These are phyloP conservation scores for Suillus fuscotomentosus DNA, from an alignment of 768 basidiomycete species.

Conservation along the genomic window DNA sequence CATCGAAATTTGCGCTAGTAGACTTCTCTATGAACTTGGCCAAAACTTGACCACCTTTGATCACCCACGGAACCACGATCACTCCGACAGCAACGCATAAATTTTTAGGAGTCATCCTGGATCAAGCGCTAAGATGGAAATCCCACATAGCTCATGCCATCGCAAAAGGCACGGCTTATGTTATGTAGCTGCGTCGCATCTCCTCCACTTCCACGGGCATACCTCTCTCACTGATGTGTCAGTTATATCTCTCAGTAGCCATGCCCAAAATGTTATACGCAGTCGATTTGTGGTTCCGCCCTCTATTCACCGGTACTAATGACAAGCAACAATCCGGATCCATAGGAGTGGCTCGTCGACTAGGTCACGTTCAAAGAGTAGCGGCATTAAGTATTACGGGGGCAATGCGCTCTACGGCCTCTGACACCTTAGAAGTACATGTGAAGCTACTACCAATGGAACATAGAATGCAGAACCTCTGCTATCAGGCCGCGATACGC, in stretches of 20 bases:
- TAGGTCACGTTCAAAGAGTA: neutral
- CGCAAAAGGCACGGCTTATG: neutral
- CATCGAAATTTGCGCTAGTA: conserved; percentile 18
- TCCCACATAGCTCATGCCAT: neutral
- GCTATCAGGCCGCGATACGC: no score
- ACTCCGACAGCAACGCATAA: neutral
- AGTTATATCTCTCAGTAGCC: no score
- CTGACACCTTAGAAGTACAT: no score
- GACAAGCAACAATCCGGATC: neutral
- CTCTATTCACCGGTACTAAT: neutral
- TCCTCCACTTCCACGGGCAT: neutral
- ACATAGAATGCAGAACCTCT: no score
- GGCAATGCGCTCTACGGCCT: no score
- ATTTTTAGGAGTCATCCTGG: conserved; percentile 8
- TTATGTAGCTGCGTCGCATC: neutral
- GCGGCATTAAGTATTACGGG: no score
- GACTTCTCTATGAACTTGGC: conserved; percentile 3
- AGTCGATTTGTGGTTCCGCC: conserved; percentile 2
- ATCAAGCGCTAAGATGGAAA: neutral
- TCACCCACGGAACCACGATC: neutral
- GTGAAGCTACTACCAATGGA: no score
- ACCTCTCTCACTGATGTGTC: no score
- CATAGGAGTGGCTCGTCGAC: neutral
- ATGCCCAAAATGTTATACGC: no score
- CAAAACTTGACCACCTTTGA: neutral